A percentile compares a stretch with the other conserved stretches of the same genome.
These are phyloP conservation scores for Alternaria angustiovoidea DNA, from an alignment of 2,329 filamentous ascomycete genomes.

Conservation along the genomic window DNA sequence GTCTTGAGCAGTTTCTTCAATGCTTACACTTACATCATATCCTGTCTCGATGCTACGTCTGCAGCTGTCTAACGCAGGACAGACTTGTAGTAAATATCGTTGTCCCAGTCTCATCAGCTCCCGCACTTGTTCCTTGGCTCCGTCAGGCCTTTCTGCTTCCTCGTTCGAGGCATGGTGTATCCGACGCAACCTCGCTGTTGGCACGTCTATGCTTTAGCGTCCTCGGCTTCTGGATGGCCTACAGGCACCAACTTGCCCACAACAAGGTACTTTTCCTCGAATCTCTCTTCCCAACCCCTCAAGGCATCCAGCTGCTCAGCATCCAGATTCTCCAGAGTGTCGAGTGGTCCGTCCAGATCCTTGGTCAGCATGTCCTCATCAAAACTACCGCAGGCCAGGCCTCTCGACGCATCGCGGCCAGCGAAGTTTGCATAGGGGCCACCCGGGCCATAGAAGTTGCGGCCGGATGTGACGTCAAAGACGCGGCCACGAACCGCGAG, in stretches of 20 bases:
- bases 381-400: constrained; percentile 89
- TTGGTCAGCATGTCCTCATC: constrained; percentile 95
- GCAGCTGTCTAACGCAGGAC: not conserved
- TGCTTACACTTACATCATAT: not conserved
- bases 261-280: constrained; percentile 92
- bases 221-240: constrained; percentile 61
- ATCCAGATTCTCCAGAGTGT: constrained; percentile 75
- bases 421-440: constrained; percentile 97
- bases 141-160: not conserved
- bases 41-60: not conserved
- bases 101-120: not conserved
- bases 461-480: constrained; percentile 86
- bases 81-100: not conserved
- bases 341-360: constrained; percentile 83
- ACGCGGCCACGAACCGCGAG: constrained; percentile 90
- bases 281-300: constrained; percentile 91
- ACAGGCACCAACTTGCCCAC: constrained; percentile 83
- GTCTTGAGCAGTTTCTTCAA: not conserved
- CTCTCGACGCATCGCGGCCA: constrained; percentile 86
- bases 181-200: not conserved
- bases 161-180: not conserved
- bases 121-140: not conserved
- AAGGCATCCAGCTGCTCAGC: constrained; percentile 82
- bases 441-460: constrained; percentile 95
- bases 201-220: constrained; percentile 38